Conservation (phyloP, 2,329 filamentous ascomycete genomes). For the Aspergillus sp. region DNA sequence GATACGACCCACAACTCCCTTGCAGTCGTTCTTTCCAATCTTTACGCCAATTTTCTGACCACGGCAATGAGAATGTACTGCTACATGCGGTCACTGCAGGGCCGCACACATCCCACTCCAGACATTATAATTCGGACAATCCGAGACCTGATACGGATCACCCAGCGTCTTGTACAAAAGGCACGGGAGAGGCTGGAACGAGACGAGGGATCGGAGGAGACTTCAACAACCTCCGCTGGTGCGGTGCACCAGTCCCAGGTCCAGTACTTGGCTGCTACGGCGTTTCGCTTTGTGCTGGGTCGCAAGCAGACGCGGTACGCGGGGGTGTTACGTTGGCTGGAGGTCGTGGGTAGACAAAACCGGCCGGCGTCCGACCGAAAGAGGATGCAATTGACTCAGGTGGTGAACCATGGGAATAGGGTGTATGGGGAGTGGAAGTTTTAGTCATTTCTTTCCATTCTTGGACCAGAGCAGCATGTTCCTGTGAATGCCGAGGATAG, state of each 20-base stretch:
- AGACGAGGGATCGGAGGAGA: conserved; percentile 5
- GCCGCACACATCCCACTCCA: conserved; percentile 51
- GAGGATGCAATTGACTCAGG: conserved; percentile 30
- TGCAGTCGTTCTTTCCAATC: conserved; percentile 67
- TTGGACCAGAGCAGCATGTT: background rate
- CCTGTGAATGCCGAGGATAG: no score
- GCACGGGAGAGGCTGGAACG: conserved; percentile 28
- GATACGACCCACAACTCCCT: conserved; percentile 69
- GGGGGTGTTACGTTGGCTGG: conserved; percentile 67
- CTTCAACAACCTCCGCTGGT: conserved; percentile 49
- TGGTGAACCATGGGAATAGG: conserved; percentile 32
- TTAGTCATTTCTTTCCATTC: conserved; percentile 12
- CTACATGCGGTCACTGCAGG: conserved; percentile 60
- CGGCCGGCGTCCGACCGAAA: conserved; percentile 35
- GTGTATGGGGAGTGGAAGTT: conserved; percentile 40
- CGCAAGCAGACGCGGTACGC: conserved; percentile 70
- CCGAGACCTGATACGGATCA: conserved; percentile 63
- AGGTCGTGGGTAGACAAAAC: conserved; percentile 45
- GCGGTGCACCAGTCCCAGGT: conserved; percentile 61
- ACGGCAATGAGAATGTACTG: conserved; percentile 71
- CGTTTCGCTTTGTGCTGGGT: conserved; percentile 67
- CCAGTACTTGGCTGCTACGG: conserved; percentile 64
- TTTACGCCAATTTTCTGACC: conserved; percentile 73
- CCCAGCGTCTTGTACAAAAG: conserved; percentile 63
- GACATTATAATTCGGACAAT: conserved; percentile 66